A percentile compares a stretch with the other conserved stretches of the same genome.
These are phyloP conservation scores for Posidonia oceanica DNA, from an alignment of 116 monocot genomes.

Conservation along the genomic window DNA sequence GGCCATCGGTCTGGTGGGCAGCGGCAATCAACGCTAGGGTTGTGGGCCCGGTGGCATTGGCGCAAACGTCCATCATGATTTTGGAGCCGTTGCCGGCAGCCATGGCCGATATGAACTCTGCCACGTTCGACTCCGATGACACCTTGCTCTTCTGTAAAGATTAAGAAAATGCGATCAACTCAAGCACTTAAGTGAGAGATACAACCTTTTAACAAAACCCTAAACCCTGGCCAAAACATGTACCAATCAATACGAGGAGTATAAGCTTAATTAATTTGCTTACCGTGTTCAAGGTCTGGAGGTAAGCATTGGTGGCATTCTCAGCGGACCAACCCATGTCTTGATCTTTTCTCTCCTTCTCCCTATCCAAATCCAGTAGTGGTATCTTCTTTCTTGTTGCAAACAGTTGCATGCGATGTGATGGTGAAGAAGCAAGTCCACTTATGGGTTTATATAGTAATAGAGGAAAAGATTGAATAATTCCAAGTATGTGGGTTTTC, in stretches of 20 bases:
- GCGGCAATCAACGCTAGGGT: constrained; percentile 48
- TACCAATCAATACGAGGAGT: background rate
- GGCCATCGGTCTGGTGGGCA: constrained; percentile 44
- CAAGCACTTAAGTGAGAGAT: background rate
- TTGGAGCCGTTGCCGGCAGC: constrained; percentile 44
- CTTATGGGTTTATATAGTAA: background rate
- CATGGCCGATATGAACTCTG: constrained; percentile 62
- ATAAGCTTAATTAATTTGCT: constrained; percentile 3
- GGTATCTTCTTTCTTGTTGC: background rate
- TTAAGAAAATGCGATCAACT: background rate
- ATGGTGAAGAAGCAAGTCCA: background rate
- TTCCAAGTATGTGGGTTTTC: background rate
- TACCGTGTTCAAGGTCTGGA: constrained; percentile 36
- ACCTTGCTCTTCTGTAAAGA: constrained; percentile 7
- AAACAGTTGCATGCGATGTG: background rate
- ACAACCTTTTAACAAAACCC: background rate
- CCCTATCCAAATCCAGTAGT: background rate
- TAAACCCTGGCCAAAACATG: background rate
- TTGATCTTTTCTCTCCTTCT: background rate
- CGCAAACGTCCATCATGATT: constrained; percentile 47
- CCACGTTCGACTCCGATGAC: constrained; percentile 33
- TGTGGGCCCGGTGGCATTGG: constrained; percentile 29
- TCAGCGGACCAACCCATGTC: constrained; percentile 58
- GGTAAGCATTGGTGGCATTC: constrained; percentile 59
- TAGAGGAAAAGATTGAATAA: background rate